Evolutionary conservation across 2,329 filamentous ascomycete species (phyloP).

Genomic region (Monosporascus sp.): DNA sequence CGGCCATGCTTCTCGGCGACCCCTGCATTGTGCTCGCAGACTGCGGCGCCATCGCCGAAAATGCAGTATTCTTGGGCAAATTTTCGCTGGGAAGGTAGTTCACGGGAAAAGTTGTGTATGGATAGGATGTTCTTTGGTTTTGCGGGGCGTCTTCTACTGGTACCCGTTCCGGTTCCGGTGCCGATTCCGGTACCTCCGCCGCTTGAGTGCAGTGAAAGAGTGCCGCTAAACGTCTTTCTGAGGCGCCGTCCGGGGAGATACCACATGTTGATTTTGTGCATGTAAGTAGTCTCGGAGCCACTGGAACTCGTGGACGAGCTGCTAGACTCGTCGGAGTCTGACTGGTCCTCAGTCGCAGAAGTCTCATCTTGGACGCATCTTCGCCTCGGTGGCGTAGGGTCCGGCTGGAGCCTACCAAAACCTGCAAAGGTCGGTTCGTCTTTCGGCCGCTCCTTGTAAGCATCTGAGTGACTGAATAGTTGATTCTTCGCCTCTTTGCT

Average conservation of each 20-base stretch:
- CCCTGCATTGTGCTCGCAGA: slow-evolving; percentile 78
- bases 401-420: slow-evolving; percentile 49
- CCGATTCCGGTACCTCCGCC: slow-evolving; percentile 54
- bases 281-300: slow-evolving; percentile 59
- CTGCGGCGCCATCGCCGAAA: slow-evolving; percentile 73
- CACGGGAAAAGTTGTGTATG: slow-evolving; percentile 62
- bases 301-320: slow-evolving; percentile 44
- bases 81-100: slow-evolving; percentile 72
- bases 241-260: slow-evolving; percentile 48
- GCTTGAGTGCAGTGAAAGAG: slow-evolving; percentile 53
- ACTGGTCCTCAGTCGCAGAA: slow-evolving; percentile 47
- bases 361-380: slow-evolving; percentile 42
- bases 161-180: slow-evolving; percentile 51
- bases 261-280: slow-evolving; percentile 53
- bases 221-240: slow-evolving; percentile 51
- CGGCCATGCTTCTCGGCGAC: slow-evolving; percentile 69
- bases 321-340: slow-evolving; percentile 44
- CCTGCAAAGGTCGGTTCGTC: slow-evolving; percentile 53
- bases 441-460: slow-evolving; percentile 42
- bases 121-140: slow-evolving; percentile 64
- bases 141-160: slow-evolving; percentile 41
- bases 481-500: slow-evolving; percentile 58
- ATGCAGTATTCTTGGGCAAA: slow-evolving; percentile 78
- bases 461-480: slow-evolving; percentile 40
- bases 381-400: slow-evolving; percentile 41